Evolutionary conservation across 2,329 filamentous ascomycete genomes (phyloP), one percentile per base, ranked within the genome.

Genomic region (Xylariaceae sp.): DNA sequence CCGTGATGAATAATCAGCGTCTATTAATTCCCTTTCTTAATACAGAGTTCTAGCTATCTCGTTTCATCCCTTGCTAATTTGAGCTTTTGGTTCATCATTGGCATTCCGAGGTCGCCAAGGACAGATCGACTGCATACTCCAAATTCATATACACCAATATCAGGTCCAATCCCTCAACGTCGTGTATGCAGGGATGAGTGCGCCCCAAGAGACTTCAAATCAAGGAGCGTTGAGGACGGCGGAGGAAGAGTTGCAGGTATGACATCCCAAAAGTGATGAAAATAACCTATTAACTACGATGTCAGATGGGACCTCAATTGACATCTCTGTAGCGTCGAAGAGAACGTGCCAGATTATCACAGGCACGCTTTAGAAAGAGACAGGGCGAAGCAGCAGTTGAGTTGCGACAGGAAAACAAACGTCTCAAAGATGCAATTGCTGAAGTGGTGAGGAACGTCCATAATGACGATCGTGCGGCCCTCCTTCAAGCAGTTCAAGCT

Each of bases 341-440:
- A 2, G 62, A 65, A 42, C 58, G 61, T 25, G 62, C 61, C 4
- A 61, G 55, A 23, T 41, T 53, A 6, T 55, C 63, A 3, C 62
- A 65, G 37, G 60, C 61, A 6, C 60, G 55, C 6, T 66, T 64
- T 38, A 56, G 63, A 7, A 59, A 62, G 38, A 55, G 62, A 12
- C 59, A 63, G 25, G 49, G 52, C 2, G 51, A 60, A 11, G 53
- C 42, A 2, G 33, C 45, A 5, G 49, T 49, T 12, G 44, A 47
- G 6, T 50, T 55, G 22, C 51, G 40, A 2, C 48, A 52, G 6
- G 55, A 65, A 23, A 58, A 60, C 25, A 29, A 49, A 32, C 48
- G 17, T 7, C 37, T 63, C 37, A 57, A 50, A 32, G 50, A 45
- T 3, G 58, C 55, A 1, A 54, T 62, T 14, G 47, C 45, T 17